phyloP scores from a whole-genome alignment of 306 rosid genomes.

The Fagus sylvatica region DNA sequence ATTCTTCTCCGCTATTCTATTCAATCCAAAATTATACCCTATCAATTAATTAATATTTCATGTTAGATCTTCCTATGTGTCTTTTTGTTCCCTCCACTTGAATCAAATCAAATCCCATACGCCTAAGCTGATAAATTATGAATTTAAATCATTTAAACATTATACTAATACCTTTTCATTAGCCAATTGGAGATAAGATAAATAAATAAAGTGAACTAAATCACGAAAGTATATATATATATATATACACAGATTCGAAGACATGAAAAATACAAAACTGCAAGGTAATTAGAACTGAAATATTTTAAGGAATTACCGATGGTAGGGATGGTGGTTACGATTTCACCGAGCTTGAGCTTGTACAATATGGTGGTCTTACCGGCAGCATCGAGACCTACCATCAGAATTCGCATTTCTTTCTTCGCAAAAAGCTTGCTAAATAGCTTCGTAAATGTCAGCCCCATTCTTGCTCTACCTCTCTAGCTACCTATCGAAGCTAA shows the following conservation, averaged over 20 bases:
- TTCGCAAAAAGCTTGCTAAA: conserved; percentile 91
- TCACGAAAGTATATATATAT: neutral
- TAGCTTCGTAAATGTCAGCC: conserved; percentile 87
- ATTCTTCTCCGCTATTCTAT: too few relatives aligned
- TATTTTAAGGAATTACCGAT: conserved; percentile 51
- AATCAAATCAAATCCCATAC: too few relatives aligned
- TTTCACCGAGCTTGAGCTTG: conserved; percentile 95
- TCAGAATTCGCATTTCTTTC: conserved; percentile 92
- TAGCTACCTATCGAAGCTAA: conserved; percentile 10
- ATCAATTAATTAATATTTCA: too few relatives aligned
- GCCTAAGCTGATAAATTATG: too few relatives aligned
- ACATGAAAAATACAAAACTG: neutral
- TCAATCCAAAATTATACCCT: too few relatives aligned
- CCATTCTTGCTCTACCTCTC: conserved; percentile 47
- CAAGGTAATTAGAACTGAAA: neutral
- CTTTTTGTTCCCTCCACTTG: too few relatives aligned
- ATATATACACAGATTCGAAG: neutral
- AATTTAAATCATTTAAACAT: too few relatives aligned
- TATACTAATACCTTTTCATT: neutral
- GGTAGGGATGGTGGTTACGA: conserved; percentile 95
- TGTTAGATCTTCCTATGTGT: too few relatives aligned
- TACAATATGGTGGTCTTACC: conserved; percentile 96
- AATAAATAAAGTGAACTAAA: neutral
- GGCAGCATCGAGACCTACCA: conserved; percentile 99
- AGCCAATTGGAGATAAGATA: neutral